phyloP scores from a whole-genome alignment of 2,329 filamentous ascomycete species.

The Orbilia blumenaviensis region DNA sequence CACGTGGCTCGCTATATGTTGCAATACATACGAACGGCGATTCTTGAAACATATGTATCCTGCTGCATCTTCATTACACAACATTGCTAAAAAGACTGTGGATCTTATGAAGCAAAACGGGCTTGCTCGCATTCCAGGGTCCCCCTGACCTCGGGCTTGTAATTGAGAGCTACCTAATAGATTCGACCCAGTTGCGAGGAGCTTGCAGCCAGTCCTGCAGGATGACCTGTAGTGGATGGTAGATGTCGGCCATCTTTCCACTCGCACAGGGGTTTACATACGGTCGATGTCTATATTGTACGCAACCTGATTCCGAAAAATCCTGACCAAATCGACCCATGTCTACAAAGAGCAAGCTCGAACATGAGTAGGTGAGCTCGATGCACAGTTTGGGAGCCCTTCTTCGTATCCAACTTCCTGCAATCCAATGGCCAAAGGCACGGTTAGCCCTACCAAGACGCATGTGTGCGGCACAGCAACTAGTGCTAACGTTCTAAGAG shows the following conservation, averaged over 20 bases:
- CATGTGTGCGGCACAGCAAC: slow-evolving; percentile 47
- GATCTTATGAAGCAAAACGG: slow-evolving; percentile 14
- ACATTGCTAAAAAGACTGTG: background rate
- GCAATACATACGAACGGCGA: slow-evolving; percentile 45
- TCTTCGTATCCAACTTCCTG: slow-evolving; percentile 49
- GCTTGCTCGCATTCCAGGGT: slow-evolving; percentile 11
- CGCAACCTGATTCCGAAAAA: slow-evolving; percentile 13
- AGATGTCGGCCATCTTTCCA: slow-evolving; percentile 19
- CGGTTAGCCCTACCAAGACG: slow-evolving; percentile 44
- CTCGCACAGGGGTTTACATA: slow-evolving; percentile 13
- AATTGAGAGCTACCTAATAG: slow-evolving; percentile 18
- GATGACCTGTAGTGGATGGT: slow-evolving; percentile 44
- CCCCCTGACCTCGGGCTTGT: slow-evolving; percentile 27
- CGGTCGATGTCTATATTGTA: background rate
- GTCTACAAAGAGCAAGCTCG: slow-evolving; percentile 19
- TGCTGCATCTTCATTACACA: slow-evolving; percentile 32
- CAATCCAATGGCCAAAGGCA: slow-evolving; percentile 24
- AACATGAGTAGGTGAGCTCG: slow-evolving; percentile 44
- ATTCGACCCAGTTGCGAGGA: slow-evolving; percentile 11
- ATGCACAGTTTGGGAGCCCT: slow-evolving; percentile 36
- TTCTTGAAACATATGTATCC: slow-evolving; percentile 49
- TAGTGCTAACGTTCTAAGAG: slow-evolving; percentile 21
- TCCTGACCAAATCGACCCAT: slow-evolving; percentile 22
- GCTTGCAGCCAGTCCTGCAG: slow-evolving; percentile 44
- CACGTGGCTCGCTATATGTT: slow-evolving; percentile 43